Evolutionary conservation across 352 stramenopile species (phyloP).

Genomic region (Pythium aquatile): DNA sequence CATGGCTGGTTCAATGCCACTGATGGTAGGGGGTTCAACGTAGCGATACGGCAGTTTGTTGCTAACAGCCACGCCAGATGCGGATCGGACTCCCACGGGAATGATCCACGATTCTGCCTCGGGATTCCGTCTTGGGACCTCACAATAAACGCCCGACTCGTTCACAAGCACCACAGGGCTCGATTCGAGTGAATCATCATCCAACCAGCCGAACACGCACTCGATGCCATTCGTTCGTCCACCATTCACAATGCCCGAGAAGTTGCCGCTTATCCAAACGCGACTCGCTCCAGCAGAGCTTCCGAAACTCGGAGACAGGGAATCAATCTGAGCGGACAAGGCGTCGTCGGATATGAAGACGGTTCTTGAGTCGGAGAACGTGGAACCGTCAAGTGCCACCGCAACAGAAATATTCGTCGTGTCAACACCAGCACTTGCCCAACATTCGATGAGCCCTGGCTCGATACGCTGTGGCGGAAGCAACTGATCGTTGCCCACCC

Average conservation of each 20-base stretch:
- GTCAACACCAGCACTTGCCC: background rate
- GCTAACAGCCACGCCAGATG: constrained; percentile 23
- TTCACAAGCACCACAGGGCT: constrained; percentile 27
- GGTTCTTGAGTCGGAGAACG: constrained; percentile 10
- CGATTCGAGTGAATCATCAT: background rate
- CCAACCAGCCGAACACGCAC: background rate
- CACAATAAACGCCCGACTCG: constrained; percentile 28
- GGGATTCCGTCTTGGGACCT: constrained; percentile 24
- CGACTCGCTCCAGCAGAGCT: constrained; percentile 4
- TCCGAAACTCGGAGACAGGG: constrained; percentile 17
- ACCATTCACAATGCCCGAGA: background rate
- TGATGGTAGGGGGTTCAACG: background rate
- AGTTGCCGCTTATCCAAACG: constrained; percentile 35
- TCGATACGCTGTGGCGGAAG: background rate
- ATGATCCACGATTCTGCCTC: constrained; percentile 25
- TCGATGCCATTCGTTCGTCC: background rate
- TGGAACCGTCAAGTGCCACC: background rate
- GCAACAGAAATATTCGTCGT: background rate
- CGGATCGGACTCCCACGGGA: constrained; percentile 31
- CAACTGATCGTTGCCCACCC: constrained; percentile 3
- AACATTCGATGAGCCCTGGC: constrained; percentile 2
- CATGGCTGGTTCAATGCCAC: background rate
- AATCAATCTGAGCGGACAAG: background rate
- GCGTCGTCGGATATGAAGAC: constrained; percentile 3
- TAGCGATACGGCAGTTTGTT: constrained; percentile 32